Percentiles rank a stretch among this genome's conserved stretches.
Conservation (phyloP, 495 filamentous ascomycete species). For the Aspergillus baeticus region DNA sequence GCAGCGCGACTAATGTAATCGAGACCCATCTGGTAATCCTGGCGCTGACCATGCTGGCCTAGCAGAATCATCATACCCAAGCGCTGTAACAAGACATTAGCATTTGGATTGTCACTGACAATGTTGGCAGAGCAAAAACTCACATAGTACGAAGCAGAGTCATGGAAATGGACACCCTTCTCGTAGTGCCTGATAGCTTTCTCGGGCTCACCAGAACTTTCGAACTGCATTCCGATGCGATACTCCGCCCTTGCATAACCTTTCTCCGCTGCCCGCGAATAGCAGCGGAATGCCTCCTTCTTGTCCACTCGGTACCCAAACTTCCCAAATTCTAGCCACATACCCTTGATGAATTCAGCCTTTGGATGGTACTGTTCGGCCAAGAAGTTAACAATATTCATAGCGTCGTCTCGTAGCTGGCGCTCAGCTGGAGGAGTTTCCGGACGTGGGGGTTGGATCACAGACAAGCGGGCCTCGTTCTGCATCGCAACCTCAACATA, state of each 20-base stretch:
- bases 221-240: constrained; percentile 97
- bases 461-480: constrained; percentile 61
- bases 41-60: constrained; percentile 84
- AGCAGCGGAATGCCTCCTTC: constrained; percentile 87
- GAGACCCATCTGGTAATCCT: constrained; percentile 75
- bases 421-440: constrained; percentile 84
- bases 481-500: constrained; percentile 83
- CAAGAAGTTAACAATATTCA: constrained; percentile 87
- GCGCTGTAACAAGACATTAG: constrained; percentile 48
- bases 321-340: constrained; percentile 98
- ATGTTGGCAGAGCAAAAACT: neutral
- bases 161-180: constrained; percentile 68
- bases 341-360: constrained; percentile 90
- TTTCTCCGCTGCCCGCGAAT: constrained; percentile 79
- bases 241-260: constrained; percentile 96
- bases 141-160: constrained; percentile 91
- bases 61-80: constrained; percentile 97
- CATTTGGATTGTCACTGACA: neutral
- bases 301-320: constrained; percentile 87
- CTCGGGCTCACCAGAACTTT: constrained; percentile 83
- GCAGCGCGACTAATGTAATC: constrained; percentile 80
- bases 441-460: constrained; percentile 63
- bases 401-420: constrained; percentile 79
- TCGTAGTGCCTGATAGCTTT: constrained; percentile 91
- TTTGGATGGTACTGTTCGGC: constrained; percentile 91